Conservation (phyloP, 768 basidiomycete species). For the Pisolithus tinctorius region DNA sequence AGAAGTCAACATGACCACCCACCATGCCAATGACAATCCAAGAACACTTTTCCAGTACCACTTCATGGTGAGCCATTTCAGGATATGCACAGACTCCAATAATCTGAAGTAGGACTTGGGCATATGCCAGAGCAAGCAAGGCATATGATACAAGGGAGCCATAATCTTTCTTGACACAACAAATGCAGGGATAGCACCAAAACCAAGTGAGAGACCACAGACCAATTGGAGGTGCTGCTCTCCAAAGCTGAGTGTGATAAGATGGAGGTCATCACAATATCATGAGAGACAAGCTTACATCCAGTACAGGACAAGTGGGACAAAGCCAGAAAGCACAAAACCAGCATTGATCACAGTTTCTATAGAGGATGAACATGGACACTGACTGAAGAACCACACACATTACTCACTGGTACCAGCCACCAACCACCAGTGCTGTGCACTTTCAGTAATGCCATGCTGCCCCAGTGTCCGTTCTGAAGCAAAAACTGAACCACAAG, state of each 20-base stretch:
- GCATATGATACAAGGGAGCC: too few species aligned
- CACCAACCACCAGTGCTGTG: slow-evolving; percentile 83
- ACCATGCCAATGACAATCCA: slow-evolving; percentile 77
- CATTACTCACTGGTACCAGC: slow-evolving; percentile 72
- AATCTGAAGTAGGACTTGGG: too few species aligned
- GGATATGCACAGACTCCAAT: slow-evolving; percentile 48
- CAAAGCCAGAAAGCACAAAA: slow-evolving; percentile 73
- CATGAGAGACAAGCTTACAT: slow-evolving; percentile 45
- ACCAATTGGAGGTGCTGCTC: slow-evolving; percentile 74
- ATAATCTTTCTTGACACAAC: slow-evolving; percentile 81
- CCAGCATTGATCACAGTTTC: slow-evolving; percentile 84
- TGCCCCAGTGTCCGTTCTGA: slow-evolving; percentile 83
- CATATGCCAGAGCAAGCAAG: too few species aligned
- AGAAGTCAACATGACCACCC: slow-evolving; percentile 2
- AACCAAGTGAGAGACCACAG: slow-evolving; percentile 81
- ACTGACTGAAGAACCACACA: background rate
- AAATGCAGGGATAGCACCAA: slow-evolving; percentile 75
- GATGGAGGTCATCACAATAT: background rate
- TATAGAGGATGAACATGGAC: slow-evolving; percentile 20
- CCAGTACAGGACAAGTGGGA: slow-evolving; percentile 83
- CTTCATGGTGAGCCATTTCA: slow-evolving; percentile 68
- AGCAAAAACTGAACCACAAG: slow-evolving; percentile 82
- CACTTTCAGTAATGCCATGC: slow-evolving; percentile 63
- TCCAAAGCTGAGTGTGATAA: slow-evolving; percentile 48
- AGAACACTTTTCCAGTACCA: slow-evolving; percentile 73